These are phyloP conservation scores for Raphanus raphanistrum DNA, from an alignment of 345 rosid species.

Conservation along the genomic window DNA sequence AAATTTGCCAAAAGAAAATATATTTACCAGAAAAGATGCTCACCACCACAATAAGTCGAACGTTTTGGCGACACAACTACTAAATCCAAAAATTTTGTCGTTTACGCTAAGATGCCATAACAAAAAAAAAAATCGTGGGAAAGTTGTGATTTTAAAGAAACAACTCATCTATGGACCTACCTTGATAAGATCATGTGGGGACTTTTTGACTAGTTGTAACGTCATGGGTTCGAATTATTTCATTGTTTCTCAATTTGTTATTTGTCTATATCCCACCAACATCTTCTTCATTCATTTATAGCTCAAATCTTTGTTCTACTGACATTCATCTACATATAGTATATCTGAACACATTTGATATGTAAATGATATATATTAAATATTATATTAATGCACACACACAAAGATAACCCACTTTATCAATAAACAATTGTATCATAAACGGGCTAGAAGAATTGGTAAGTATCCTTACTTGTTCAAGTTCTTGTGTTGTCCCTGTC, in stretches of 20 bases:
- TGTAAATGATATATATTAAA: constrained; percentile 1
- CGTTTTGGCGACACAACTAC: neutral
- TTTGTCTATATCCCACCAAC: constrained; percentile 37
- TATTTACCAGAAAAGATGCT: neutral
- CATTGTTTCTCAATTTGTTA: constrained; percentile 19
- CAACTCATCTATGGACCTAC: constrained; percentile 35
- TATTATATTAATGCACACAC: constrained; percentile 11
- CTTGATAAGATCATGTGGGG: constrained; percentile 40
- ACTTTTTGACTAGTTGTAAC: constrained; percentile 37
- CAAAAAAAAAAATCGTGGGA: constrained; percentile 11
- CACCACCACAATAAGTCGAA: neutral
- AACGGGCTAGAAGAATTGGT: constrained; percentile 3
- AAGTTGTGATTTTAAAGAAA: neutral
- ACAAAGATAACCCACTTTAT: neutral
- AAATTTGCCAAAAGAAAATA: neutral
- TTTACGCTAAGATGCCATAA: neutral
- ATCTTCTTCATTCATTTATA: constrained; percentile 36
- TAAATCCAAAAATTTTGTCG: constrained; percentile 3
- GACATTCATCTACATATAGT: constrained; percentile 1
- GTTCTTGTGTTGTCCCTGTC: constrained; percentile 22
- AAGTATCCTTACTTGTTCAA: constrained; percentile 6
- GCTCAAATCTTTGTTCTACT: constrained; percentile 38
- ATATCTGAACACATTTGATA: neutral
- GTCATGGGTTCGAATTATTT: constrained; percentile 41
- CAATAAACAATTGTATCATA: constrained; percentile 8